Conservation (phyloP, 176 grass and related monocot genomes). For the Cocos nucifera region DNA sequence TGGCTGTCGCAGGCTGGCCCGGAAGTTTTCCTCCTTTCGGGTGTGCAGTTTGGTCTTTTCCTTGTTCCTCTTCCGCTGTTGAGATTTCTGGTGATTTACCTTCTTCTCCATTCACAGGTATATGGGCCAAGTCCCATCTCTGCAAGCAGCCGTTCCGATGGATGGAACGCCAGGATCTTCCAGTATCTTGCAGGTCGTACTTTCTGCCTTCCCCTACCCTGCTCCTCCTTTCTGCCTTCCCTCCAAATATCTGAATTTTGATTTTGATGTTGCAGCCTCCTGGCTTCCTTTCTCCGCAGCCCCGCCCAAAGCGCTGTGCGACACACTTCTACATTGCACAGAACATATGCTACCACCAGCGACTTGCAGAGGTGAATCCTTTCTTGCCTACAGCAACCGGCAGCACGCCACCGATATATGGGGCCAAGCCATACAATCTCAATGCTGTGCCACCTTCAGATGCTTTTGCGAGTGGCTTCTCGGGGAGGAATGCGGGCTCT, state of each 20-base stretch:
- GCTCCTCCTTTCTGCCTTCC: not conserved
- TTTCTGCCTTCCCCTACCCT: too few relatives aligned
- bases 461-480: too few relatives aligned
- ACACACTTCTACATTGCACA: conserved; percentile 89
- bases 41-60: conserved; percentile 24
- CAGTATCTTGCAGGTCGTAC: conserved; percentile 46
- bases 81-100: too few relatives aligned
- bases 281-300: conserved; percentile 31
- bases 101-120: conserved; percentile 44
- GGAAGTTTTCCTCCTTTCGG: conserved; percentile 68
- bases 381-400: conserved; percentile 55
- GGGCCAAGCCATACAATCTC: conserved; percentile 57
- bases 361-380: conserved; percentile 52
- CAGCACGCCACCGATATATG: conserved; percentile 38
- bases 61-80: not conserved
- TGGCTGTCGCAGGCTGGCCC: conserved; percentile 69
- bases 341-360: conserved; percentile 58
- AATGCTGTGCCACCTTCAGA: conserved; percentile 50
- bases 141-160: conserved; percentile 65
- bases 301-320: conserved; percentile 59
- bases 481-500: conserved; percentile 32
- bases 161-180: conserved; percentile 52
- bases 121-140: conserved; percentile 51
- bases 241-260: not conserved
- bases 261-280: conserved; percentile 37